A percentile compares a stretch with the other conserved stretches of the same genome.
phyloP scores from a whole-genome alignment of 805 yeast genomes.

The Candida adriatica region DNA sequence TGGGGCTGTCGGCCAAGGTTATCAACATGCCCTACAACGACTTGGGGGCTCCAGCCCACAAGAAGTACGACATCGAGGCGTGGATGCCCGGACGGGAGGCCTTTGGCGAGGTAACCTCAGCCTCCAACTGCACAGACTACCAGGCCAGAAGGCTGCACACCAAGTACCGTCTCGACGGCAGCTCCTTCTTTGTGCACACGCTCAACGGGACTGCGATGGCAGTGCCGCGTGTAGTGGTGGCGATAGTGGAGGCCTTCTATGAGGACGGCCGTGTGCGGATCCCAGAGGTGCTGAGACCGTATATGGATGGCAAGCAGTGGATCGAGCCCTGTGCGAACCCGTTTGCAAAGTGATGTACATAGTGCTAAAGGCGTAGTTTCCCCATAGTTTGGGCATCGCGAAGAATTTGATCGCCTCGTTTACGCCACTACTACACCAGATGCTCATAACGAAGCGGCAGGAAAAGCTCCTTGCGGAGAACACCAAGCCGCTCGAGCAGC shows the following conservation, averaged over 20 bases:
- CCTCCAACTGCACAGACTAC: constrained; percentile 88
- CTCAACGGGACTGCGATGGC: constrained; percentile 96
- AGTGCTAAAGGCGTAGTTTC: too few relatives aligned
- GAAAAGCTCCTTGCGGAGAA: constrained; percentile 18
- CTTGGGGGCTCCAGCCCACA: constrained; percentile 87
- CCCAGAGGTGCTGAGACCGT: constrained; percentile 63
- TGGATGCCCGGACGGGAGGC: constrained; percentile 96
- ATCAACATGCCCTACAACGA: constrained; percentile 87
- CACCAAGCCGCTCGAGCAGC: constrained; percentile 27
- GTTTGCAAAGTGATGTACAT: too few relatives aligned
- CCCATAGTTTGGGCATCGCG: too few relatives aligned
- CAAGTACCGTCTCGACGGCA: constrained; percentile 36
- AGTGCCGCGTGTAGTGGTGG: constrained; percentile 83
- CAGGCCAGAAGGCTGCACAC: constrained; percentile 83
- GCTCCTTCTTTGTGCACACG: constrained; percentile 59
- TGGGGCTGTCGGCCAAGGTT: constrained; percentile 78
- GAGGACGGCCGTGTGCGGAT: constrained; percentile 52
- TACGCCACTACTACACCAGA: too few relatives aligned
- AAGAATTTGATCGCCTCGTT: too few relatives aligned
- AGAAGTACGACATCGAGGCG: constrained; percentile 90
- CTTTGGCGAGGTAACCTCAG: constrained; percentile 91
- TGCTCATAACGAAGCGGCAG: constrained; percentile 24
- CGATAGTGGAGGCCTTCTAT: constrained; percentile 82
- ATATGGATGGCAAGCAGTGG: constrained; percentile 53
- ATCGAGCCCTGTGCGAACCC: too few relatives aligned